Evolutionary conservation across 2,329 filamentous ascomycete species (phyloP).

Genomic region (Harringtonia lauricola): DNA sequence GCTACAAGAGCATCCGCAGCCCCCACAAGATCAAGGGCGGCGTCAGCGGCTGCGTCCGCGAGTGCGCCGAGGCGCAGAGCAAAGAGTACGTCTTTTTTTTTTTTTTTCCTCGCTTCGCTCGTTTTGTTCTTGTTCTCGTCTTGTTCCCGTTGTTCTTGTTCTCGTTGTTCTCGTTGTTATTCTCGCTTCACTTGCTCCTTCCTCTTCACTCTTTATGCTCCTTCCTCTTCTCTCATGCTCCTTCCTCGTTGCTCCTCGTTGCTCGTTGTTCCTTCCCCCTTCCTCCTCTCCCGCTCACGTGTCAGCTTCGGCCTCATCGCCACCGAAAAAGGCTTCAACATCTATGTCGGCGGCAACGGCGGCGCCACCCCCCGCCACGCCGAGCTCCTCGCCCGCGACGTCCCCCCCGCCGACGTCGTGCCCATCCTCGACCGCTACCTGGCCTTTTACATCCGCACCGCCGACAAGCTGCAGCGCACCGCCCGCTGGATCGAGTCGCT

Average conservation of each 20-base stretch:
- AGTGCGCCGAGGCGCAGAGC: constrained; percentile 85
- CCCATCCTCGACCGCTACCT: constrained; percentile 81
- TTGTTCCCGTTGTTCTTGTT: background rate
- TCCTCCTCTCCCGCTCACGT: constrained; percentile 1
- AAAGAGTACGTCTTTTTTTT: constrained; percentile 56
- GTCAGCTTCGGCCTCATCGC: constrained; percentile 76
- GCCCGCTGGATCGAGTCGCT: constrained; percentile 79
- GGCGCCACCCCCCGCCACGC: constrained; percentile 76
- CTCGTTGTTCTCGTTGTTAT: too few relatives aligned
- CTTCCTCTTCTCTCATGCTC: too few relatives aligned
- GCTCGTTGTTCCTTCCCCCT: constrained; percentile 2
- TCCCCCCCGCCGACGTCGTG: constrained; percentile 70
- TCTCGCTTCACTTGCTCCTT: too few relatives aligned
- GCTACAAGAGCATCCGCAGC: constrained; percentile 82
- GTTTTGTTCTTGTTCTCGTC: too few relatives aligned
- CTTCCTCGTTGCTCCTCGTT: too few relatives aligned
- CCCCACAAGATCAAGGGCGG: constrained; percentile 90
- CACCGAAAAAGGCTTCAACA: constrained; percentile 87
- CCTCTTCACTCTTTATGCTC: too few relatives aligned
- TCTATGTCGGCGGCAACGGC: constrained; percentile 83
- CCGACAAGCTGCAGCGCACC: constrained; percentile 80
- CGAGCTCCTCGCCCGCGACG: constrained; percentile 77
- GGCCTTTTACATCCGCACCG: constrained; percentile 88
- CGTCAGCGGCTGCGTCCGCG: constrained; percentile 82
- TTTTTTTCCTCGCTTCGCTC: background rate